Conservation (phyloP, 371 early-diverging fungal genomes). For the Mucor saturninus region DNA sequence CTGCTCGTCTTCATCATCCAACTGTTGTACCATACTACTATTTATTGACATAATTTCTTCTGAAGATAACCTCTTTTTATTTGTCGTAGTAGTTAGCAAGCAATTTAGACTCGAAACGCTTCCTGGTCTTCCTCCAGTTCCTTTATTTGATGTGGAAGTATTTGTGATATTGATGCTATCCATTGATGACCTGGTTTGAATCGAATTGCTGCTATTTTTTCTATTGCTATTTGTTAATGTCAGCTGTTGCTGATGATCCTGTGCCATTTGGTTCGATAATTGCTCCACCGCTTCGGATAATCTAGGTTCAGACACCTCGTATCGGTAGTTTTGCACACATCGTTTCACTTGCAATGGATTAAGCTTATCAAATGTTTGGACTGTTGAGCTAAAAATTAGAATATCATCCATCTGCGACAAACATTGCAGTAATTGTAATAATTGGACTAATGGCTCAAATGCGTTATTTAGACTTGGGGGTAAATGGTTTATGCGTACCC, state of each 20-base stretch:
- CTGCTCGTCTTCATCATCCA: slow-evolving; percentile 13
- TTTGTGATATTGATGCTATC: background rate
- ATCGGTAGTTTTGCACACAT: slow-evolving; percentile 78
- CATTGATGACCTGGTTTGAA: background rate
- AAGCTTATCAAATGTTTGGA: slow-evolving; percentile 61
- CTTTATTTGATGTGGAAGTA: background rate
- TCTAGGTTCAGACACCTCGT: slow-evolving; percentile 78
- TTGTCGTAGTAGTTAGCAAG: slow-evolving; percentile 14
- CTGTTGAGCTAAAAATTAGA: slow-evolving; percentile 69
- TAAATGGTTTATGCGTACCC: slow-evolving; percentile 66
- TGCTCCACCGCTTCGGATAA: slow-evolving; percentile 67
- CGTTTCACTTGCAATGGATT: slow-evolving; percentile 73
- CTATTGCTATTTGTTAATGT: slow-evolving; percentile 4
- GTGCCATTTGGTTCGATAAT: slow-evolving; percentile 63
- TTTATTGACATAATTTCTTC: slow-evolving; percentile 4
- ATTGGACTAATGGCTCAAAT: slow-evolving; percentile 69
- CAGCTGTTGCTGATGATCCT: slow-evolving; percentile 45
- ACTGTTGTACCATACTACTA: background rate
- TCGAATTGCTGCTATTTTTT: slow-evolving; percentile 1
- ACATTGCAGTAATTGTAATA: slow-evolving; percentile 83
- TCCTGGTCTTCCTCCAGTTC: slow-evolving; percentile 4
- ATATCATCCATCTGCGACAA: slow-evolving; percentile 71
- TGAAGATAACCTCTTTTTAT: slow-evolving; percentile 8
- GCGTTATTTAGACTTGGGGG: slow-evolving; percentile 42
- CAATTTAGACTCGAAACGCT: slow-evolving; percentile 26